Base-by-base conservation (phyloP, 2,329 filamentous ascomycete genomes). In the Hymenoscyphus infarciens region DNA sequence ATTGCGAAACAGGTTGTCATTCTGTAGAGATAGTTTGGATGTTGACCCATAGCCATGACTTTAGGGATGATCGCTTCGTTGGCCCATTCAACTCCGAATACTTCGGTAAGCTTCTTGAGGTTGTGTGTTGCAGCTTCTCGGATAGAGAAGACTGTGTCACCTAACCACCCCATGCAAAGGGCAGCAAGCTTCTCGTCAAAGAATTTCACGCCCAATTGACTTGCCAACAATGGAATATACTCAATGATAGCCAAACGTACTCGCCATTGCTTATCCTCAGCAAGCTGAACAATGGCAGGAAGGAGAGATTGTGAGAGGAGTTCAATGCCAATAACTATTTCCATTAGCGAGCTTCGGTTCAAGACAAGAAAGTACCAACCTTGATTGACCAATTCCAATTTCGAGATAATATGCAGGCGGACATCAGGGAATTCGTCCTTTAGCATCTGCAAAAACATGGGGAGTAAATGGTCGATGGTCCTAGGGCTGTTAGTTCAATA, bases 1-100 rank as follows among this genome's bases (percentile, higher is more conserved):
- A 99, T 96, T 66, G 95, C 95, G 77, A 99, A 99, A 80, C 94
- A 98, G n/a, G 95, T 99, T 10, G 95, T 99, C 95, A 99, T 99
- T 76, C 95, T 87, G 84, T 99, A 99, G 60, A 99, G 88, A 77
- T 99, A 99, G 81, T 99, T 99, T 65, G 94, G 92, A 76, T 99
- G 95, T 74, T 92, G 91, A 64, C 95, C 95, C 95, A 99, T 98
- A 42, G 90, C 91, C 84, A 97, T 95, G 68, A 99, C 95, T 82
- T 98, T 98, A 64, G 95, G 95, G 71, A 99, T 96, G 74, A 99
- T 99, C 56, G 93, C 92, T 75, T 93, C 91, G 76, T 89, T 96
- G 53, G 95, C 94, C 95, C 95, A 99, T 67, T 97, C 92, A 16
- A 98, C 93, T 56, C 95, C 95, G 75, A 99, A 99, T 0, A 99